Base-by-base conservation (phyloP, 2,329 filamentous ascomycete species). In the Tolypocladium ovalisporum region DNA sequence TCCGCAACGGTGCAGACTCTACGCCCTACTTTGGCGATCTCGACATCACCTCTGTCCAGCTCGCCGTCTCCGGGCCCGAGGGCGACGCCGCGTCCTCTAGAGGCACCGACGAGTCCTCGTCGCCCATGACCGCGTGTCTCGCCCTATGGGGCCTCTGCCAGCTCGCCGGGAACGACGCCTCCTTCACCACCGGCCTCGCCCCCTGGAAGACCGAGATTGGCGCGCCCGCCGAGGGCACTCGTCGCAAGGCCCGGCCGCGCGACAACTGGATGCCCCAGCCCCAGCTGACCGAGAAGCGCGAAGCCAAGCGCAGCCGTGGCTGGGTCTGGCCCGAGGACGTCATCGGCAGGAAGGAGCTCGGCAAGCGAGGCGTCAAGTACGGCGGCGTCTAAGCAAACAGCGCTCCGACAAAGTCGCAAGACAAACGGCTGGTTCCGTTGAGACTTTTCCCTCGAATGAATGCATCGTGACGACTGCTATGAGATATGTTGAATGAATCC, bases 1-100 rank as follows among this genome's bases (percentile, higher is more conserved):
- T 96, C 1, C 89, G 92, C 66, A 89, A 88, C 63, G 91, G 92
- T 55, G 82, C 70, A 64, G 86, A 80, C 66, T 74, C 79, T 44
- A 84, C 85, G 1, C 92, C 92, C 0, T 85, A 90, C 69, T 97
- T 96, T 67, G 92, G 93, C n/a, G 90, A 86, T 71, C 77, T 97
- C 6, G 92, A 97, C 71, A 80, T 96, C 34, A 75, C 78, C 22
- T 80, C 77, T 49, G 79, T 86, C 24, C 82, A 82, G 65, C 79
- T 86, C 42, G 79, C 78, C n/a, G 67, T 72, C 51, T 62, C 71
- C 13, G 65, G 67, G 12, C 67, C 68, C 9, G 68, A 67, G 49
- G 34, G 27, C 60, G 60, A 44, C 34, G 47, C 22, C 65, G 64
- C 7, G 60, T 65, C 36, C 67, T 17, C 47, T 29, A 34, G 63